These are phyloP conservation scores for Thielaviopsis punctulata DNA, from an alignment of 2,329 filamentous ascomycete genomes.

Conservation along the genomic window DNA sequence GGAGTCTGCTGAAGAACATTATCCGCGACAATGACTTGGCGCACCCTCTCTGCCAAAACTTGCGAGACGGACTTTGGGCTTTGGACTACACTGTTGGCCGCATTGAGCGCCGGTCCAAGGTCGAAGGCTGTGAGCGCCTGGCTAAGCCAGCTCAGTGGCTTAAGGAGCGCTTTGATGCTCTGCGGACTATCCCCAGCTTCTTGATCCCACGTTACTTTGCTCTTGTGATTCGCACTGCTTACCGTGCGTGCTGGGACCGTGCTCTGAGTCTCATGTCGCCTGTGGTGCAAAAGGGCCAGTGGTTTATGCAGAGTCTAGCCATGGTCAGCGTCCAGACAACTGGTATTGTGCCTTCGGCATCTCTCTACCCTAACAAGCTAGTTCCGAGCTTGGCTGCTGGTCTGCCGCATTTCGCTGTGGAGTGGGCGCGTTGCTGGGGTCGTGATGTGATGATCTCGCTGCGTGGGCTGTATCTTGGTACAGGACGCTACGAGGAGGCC, in stretches of 20 bases:
- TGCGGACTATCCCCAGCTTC: slow-evolving; percentile 73
- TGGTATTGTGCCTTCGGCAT: slow-evolving; percentile 76
- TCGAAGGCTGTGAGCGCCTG: slow-evolving; percentile 44
- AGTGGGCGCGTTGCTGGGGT: slow-evolving; percentile 95
- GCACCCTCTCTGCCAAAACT: slow-evolving; percentile 82
- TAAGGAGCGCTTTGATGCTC: slow-evolving; percentile 66
- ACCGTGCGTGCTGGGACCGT: slow-evolving; percentile 65
- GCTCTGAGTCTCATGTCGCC: slow-evolving; percentile 63
- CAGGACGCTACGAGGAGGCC: slow-evolving; percentile 73
- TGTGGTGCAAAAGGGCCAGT: slow-evolving; percentile 64
- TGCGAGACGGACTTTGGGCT: slow-evolving; percentile 82
- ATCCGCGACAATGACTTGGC: slow-evolving; percentile 80
- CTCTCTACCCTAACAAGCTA: slow-evolving; percentile 67
- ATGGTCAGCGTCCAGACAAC: slow-evolving; percentile 88
- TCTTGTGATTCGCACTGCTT: slow-evolving; percentile 71
- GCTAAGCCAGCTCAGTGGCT: slow-evolving; percentile 59
- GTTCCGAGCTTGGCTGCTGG: slow-evolving; percentile 84
- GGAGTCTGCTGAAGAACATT: slow-evolving; percentile 74
- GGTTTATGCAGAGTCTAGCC: slow-evolving; percentile 73
- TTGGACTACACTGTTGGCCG: slow-evolving; percentile 73
- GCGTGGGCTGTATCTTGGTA: slow-evolving; percentile 78
- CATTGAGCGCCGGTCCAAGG: slow-evolving; percentile 53
- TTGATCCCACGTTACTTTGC: slow-evolving; percentile 87
- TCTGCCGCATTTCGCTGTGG: slow-evolving; percentile 79
- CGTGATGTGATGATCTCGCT: slow-evolving; percentile 94